Evolutionary conservation across 2,329 filamentous ascomycete genomes (phyloP).

Genomic region (Apiospora aurea): DNA sequence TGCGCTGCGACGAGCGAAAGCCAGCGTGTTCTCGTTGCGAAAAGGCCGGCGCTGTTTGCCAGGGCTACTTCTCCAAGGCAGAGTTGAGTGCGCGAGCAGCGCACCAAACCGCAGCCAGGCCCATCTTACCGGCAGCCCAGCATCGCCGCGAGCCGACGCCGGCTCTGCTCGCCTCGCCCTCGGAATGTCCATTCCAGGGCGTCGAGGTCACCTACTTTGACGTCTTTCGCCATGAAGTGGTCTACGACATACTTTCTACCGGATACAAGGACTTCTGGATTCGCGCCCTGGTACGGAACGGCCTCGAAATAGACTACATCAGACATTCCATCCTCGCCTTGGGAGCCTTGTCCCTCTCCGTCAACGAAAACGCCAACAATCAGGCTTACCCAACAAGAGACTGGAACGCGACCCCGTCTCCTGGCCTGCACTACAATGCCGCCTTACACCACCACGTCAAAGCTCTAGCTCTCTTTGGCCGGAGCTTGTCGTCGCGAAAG

Average conservation of each 20-base stretch:
- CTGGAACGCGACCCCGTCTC: neutral
- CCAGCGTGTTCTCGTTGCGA: neutral
- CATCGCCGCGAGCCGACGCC: neutral
- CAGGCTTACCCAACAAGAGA: neutral
- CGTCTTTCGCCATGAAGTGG: neutral
- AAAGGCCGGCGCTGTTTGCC: neutral
- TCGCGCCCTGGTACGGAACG: neutral
- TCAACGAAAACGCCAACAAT: conserved; percentile 8
- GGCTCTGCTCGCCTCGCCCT: neutral
- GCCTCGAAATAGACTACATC: conserved; percentile 9
- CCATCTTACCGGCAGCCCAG: neutral
- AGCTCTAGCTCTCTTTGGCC: neutral
- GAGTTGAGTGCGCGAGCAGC: neutral
- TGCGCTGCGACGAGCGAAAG: conserved; percentile 7
- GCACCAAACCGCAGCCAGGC: neutral
- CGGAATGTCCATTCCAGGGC: neutral
- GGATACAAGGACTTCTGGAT: conserved; percentile 4
- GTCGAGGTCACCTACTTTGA: conserved; percentile 11
- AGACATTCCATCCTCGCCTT: neutral
- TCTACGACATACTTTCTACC: conserved; percentile 9
- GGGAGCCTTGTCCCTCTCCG: neutral
- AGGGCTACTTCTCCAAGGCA: neutral
- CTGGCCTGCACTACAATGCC: neutral
- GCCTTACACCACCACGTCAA: conserved; percentile 5
- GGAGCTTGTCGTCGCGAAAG: neutral